A percentile compares a stretch with the other conserved stretches of the same genome.
phyloP scores from a whole-genome alignment of 805 yeast genomes.

The Nematodospora valgi region DNA sequence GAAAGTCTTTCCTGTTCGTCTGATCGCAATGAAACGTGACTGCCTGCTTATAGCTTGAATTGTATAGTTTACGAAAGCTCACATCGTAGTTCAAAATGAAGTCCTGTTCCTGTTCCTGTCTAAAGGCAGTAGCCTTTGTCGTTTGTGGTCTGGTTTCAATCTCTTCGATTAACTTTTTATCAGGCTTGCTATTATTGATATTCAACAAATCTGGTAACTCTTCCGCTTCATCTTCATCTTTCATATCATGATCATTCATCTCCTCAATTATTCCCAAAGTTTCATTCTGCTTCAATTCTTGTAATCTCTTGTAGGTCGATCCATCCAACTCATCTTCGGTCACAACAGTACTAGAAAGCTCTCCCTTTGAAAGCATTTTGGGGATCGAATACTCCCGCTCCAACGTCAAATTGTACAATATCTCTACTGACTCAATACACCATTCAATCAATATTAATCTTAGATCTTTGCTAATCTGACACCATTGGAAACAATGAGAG shows the following conservation, averaged over 20 bases:
- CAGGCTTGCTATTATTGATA: constrained; percentile 13
- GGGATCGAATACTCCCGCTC: constrained; percentile 69
- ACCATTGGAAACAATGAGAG: constrained; percentile 59
- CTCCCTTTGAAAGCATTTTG: constrained; percentile 70
- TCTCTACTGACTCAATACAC: constrained; percentile 78
- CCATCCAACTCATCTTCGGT: constrained; percentile 41
- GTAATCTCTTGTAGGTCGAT: constrained; percentile 30
- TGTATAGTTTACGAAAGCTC: constrained; percentile 1
- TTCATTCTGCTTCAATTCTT: constrained; percentile 37
- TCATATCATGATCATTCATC: constrained; percentile 21
- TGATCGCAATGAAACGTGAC: too few species aligned
- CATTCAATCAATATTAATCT: constrained; percentile 72
- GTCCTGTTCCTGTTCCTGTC: neutral
- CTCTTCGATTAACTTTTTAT: constrained; percentile 54
- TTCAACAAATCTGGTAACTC: constrained; percentile 29
- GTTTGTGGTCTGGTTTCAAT: constrained; percentile 31
- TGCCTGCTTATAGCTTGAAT: too few species aligned
- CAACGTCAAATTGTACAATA: constrained; percentile 43
- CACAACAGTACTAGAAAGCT: constrained; percentile 42
- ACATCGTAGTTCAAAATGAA: constrained; percentile 1
- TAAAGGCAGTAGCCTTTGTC: neutral
- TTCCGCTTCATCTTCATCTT: constrained; percentile 11
- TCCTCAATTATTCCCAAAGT: constrained; percentile 45
- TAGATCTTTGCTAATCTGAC: constrained; percentile 54
- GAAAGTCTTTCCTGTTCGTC: too few species aligned